Evolutionary conservation across 441 rosid genomes (phyloP).

Genomic region (Pelargonium australe): DNA sequence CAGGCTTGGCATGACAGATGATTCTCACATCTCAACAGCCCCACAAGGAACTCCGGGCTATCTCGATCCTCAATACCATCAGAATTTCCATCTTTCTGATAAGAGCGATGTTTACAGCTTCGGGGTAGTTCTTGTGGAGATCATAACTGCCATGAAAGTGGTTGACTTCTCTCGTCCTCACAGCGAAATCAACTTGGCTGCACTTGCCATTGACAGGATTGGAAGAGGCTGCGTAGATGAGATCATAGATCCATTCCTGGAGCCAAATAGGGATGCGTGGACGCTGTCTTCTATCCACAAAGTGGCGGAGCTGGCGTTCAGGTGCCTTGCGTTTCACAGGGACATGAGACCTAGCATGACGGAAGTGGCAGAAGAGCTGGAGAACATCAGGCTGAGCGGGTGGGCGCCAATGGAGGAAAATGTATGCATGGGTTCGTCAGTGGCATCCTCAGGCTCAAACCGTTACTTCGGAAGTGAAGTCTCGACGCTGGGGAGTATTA

Average conservation of each 20-base stretch:
- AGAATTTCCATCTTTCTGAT: conserved; percentile 82
- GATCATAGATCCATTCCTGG: conserved; percentile 62
- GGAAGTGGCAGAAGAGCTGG: conserved; percentile 75
- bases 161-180: conserved; percentile 72
- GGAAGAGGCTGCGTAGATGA: conserved; percentile 68
- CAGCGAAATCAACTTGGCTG: conserved; percentile 74
- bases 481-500: conserved; percentile 4
- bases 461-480: conserved; percentile 35
- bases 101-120: conserved; percentile 96
- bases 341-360: conserved; percentile 89
- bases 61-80: conserved; percentile 91
- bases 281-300: conserved; percentile 57
- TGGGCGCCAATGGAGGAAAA: conserved; percentile 40
- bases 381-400: conserved; percentile 50
- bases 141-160: conserved; percentile 69
- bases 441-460: conserved; percentile 37
- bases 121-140: conserved; percentile 82
- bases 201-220: conserved; percentile 73
- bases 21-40: conserved; percentile 81
- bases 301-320: conserved; percentile 80
- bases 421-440: conserved; percentile 47
- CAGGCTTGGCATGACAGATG: conserved; percentile 71
- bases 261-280: conserved; percentile 58
- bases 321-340: conserved; percentile 74
- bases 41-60: conserved; percentile 98